A percentile compares a stretch with the other conserved stretches of the same genome.
Conservation (phyloP, 805 yeast species). For the Kodamaea nitidulidarum region DNA sequence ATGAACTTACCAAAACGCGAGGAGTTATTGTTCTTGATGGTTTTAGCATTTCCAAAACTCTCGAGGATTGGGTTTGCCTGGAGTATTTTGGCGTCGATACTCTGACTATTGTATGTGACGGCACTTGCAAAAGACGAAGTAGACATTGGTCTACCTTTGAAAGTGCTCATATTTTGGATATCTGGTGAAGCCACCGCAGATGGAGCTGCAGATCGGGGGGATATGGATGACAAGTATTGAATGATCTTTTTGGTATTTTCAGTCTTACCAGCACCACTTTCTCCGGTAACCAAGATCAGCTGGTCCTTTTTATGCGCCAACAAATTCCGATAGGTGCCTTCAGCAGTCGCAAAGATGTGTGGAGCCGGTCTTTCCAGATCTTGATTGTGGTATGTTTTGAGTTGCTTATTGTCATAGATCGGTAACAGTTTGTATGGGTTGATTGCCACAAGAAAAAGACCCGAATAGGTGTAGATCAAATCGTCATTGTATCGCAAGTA, state of each 20-base stretch:
- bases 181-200: conserved; percentile 9
- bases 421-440: conserved; percentile 81
- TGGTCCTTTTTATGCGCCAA: conserved; percentile 70
- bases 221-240: conserved; percentile 81
- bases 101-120: conserved; percentile 20
- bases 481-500: conserved; percentile 73
- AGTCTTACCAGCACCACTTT: conserved; percentile 98
- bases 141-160: conserved; percentile 3
- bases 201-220: conserved; percentile 27
- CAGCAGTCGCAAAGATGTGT: conserved; percentile 88
- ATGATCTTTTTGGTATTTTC: conserved; percentile 94
- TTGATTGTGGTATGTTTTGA: conserved; percentile 50
- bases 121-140: conserved; percentile 5
- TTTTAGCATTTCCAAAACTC: conserved; percentile 95
- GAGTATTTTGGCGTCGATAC: conserved; percentile 78
- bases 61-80: conserved; percentile 95
- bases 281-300: conserved; percentile 95
- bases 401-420: conserved; percentile 59
- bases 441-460: conserved; percentile 89
- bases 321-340: conserved; percentile 76
- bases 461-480: conserved; percentile 88
- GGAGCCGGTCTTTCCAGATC: conserved; percentile 51
- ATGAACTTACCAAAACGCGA: conserved; percentile 97
- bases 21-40: conserved; percentile 88
- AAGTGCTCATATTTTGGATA: not conserved